These are phyloP conservation scores for Ballota nigra DNA, from an alignment of 257 asterid species.

Conservation along the genomic window DNA sequence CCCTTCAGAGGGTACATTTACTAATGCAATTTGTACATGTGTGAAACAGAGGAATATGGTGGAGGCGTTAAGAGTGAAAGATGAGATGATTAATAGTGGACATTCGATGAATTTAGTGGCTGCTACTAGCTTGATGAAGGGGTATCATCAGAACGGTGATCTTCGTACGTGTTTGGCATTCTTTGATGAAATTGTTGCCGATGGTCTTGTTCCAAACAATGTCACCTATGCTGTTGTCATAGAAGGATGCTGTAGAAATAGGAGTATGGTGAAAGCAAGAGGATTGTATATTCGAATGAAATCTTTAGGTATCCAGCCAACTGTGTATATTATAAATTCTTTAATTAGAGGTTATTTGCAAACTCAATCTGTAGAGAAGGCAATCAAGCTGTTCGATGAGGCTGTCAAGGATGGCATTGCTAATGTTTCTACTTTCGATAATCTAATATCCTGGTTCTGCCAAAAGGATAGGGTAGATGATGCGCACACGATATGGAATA, in stretches of 20 bases:
- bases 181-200: slow-evolving; percentile 44
- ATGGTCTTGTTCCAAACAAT: slow-evolving; percentile 64
- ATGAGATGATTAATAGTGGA: slow-evolving; percentile 69
- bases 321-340: slow-evolving; percentile 51
- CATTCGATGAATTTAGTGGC: slow-evolving; percentile 60
- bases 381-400: slow-evolving; percentile 47
- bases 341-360: slow-evolving; percentile 61
- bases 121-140: slow-evolving; percentile 87
- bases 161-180: slow-evolving; percentile 54
- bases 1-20: slow-evolving; percentile 58
- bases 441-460: slow-evolving; percentile 55
- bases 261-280: slow-evolving; percentile 55
- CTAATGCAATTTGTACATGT: slow-evolving; percentile 49
- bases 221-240: slow-evolving; percentile 79
- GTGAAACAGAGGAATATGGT: slow-evolving; percentile 63
- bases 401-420: slow-evolving; percentile 61
- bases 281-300: slow-evolving; percentile 59
- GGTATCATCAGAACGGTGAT: slow-evolving; percentile 63
- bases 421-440: slow-evolving; percentile 60
- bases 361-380: slow-evolving; percentile 42
- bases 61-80: slow-evolving; percentile 64
- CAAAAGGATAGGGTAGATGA: slow-evolving; percentile 48
- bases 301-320: slow-evolving; percentile 55
- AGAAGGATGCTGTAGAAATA: slow-evolving; percentile 66
- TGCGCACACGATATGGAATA: slow-evolving; percentile 53